phyloP scores from a whole-genome alignment of 306 rosid genomes.

The Cucurbita maxima region DNA sequence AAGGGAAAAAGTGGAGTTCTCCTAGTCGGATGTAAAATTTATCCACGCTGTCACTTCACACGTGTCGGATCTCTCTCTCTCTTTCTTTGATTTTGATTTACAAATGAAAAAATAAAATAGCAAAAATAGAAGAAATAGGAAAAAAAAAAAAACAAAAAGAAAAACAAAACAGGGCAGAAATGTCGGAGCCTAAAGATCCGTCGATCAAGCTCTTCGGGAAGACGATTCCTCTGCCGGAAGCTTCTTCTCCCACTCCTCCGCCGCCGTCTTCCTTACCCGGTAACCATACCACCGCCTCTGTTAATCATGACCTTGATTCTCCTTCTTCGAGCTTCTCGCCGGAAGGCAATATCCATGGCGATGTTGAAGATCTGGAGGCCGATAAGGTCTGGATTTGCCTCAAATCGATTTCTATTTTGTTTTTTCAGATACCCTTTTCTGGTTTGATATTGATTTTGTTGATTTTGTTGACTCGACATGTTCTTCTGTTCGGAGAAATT shows the following conservation, averaged over 20 bases:
- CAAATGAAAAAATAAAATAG: not conserved
- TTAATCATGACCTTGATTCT: constrained; percentile 19
- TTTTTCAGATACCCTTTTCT: not conserved
- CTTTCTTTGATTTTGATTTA: not conserved
- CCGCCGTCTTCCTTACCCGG: not conserved
- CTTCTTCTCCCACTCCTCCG: constrained; percentile 10
- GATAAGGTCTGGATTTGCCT: constrained; percentile 14
- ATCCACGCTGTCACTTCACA: constrained; percentile 4
- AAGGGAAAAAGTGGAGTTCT: not conserved
- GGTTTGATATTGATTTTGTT: constrained; percentile 2
- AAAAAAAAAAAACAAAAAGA: not conserved
- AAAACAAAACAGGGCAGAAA: constrained; percentile 8
- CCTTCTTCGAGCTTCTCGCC: constrained; percentile 15
- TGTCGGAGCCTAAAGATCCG: constrained; percentile 47
- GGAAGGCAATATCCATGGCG: constrained; percentile 9
- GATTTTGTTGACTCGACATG: constrained; percentile 13
- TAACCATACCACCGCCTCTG: not conserved
- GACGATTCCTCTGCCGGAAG: constrained; percentile 34
- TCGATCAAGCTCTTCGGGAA: constrained; percentile 54
- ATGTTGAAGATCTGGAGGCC: constrained; percentile 18
- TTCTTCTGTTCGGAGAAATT: not conserved
- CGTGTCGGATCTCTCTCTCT: constrained; percentile 7
- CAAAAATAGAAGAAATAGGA: not conserved
- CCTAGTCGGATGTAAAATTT: not conserved
- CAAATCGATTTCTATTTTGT: not conserved